Percentiles rank a stretch among this genome's conserved stretches.
Evolutionary conservation across 805 yeast species (phyloP).

Genomic region (Candida qinlingensis): DNA sequence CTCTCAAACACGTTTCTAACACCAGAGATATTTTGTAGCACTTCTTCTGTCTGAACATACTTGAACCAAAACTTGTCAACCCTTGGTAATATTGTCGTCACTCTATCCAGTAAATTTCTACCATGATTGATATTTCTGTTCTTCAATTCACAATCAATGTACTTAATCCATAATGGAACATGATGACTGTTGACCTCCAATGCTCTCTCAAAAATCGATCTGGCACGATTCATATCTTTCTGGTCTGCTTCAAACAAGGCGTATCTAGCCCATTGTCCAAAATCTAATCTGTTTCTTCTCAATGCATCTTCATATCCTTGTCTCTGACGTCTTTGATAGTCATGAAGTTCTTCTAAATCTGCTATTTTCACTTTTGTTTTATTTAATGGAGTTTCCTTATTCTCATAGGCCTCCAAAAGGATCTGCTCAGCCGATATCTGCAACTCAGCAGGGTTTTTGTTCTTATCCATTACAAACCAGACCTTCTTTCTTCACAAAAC

Average conservation of each 20-base stretch:
- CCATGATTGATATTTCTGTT: slow-evolving; percentile 81
- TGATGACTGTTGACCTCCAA: slow-evolving; percentile 67
- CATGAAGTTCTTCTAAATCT: slow-evolving; percentile 78
- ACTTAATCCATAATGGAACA: slow-evolving; percentile 82
- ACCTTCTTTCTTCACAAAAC: too few species aligned
- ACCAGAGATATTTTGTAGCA: slow-evolving; percentile 55
- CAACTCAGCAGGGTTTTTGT: slow-evolving; percentile 39
- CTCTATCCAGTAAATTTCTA: slow-evolving; percentile 75
- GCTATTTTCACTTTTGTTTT: slow-evolving; percentile 45
- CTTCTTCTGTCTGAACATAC: slow-evolving; percentile 79
- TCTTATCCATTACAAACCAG: slow-evolving; percentile 23
- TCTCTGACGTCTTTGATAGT: slow-evolving; percentile 70
- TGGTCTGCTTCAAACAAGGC: slow-evolving; percentile 84
- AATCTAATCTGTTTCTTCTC: slow-evolving; percentile 73
- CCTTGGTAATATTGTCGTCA: slow-evolving; percentile 66
- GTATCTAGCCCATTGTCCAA: slow-evolving; percentile 87
- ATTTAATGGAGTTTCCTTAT: slow-evolving; percentile 34
- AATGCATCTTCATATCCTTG: slow-evolving; percentile 83
- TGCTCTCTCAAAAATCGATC: slow-evolving; percentile 87
- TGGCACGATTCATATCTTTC: slow-evolving; percentile 69
- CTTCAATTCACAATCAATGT: slow-evolving; percentile 72
- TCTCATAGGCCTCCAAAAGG: slow-evolving; percentile 54
- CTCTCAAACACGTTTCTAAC: slow-evolving; percentile 64
- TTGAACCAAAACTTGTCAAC: slow-evolving; percentile 84
- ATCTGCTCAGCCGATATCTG: slow-evolving; percentile 66